Evolutionary conservation across 2,329 filamentous ascomycete genomes (phyloP).

Genomic region (Aspergillus texensis): DNA sequence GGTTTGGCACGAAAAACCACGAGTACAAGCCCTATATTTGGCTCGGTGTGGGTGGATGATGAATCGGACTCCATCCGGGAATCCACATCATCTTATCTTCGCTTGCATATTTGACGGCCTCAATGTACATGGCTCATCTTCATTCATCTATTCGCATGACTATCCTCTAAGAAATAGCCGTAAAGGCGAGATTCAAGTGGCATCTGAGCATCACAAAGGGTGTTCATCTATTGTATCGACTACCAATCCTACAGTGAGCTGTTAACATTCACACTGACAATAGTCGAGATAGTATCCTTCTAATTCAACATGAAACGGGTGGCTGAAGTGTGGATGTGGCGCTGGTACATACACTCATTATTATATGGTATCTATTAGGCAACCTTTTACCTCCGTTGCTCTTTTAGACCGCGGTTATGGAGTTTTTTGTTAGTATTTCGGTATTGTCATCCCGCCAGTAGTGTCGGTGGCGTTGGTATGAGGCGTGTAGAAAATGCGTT

Average conservation of each 20-base stretch:
- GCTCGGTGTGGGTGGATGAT: background rate
- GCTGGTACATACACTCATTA: background rate
- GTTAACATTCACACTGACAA: background rate
- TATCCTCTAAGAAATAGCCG: background rate
- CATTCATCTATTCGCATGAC: accelerated
- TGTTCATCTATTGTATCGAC: background rate
- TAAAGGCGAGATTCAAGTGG: background rate
- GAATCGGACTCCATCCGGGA: background rate
- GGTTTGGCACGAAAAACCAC: background rate
- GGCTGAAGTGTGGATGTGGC: background rate
- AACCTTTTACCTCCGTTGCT: background rate
- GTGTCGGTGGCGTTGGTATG: background rate
- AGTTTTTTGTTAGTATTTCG: background rate
- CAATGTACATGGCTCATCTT: background rate
- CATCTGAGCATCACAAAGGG: background rate
- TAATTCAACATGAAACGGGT: background rate
- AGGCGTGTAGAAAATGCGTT: background rate
- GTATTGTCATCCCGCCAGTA: too few relatives aligned
- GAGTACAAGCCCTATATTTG: background rate
- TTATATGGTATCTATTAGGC: too few relatives aligned
- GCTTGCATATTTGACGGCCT: background rate
- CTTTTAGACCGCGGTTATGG: background rate
- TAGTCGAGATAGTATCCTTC: too few relatives aligned
- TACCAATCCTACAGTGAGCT: background rate
- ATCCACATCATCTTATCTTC: background rate